Evolutionary conservation across 1,284 basidiomycete genomes (phyloP), one percentile per base, ranked within the genome.

Genomic region (Omphalotus olearius): DNA sequence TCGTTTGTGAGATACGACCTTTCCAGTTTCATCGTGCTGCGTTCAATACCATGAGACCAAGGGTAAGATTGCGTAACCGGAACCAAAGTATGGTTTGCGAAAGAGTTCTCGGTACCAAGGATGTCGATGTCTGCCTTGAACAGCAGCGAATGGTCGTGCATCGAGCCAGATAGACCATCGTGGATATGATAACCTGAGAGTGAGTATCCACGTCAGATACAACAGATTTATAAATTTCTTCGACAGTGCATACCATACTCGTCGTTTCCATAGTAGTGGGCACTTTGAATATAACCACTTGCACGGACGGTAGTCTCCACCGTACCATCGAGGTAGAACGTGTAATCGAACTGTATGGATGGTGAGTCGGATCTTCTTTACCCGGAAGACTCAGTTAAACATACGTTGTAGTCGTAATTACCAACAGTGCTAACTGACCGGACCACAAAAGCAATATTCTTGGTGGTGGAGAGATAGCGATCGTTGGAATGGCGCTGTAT

Each of bases 341-440:
- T 30, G 11, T 50, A 50, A 6, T 41, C n/a, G 16, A 42, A 42
- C 14, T 20, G 16, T 44, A 20, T 18, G 7, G n/a, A 17, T 23
- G 4, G n/a, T 38, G 10, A 16, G 35, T 6, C 16, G 23, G 4
- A 13, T 14, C 5, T 4, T 28, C 26, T 9, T 13, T 9, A 33
- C 7, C 30, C 9, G 36, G 16, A 9, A 9, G 13, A 35, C 17
- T 11, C 2, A 16, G 36, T 18, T 23, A 33, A 14, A 41, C 54
- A 4, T 23, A 57, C 56, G 14, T 51, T 43, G 36, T 56, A 59
- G 37, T 58, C 58, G 33, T 57, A 58, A 43, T 57, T 60, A 13
- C 59, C 59, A 33, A 60, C 59, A 7, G 59, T 60, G 13, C 57
- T 58, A 4, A 58, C 59, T 0, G 59, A 60, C 38, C 59, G 59